Percentiles rank a stretch among this genome's conserved stretches.
Evolutionary conservation across 257 asterid species (phyloP).

Genomic region (Gentiana dahurica): DNA sequence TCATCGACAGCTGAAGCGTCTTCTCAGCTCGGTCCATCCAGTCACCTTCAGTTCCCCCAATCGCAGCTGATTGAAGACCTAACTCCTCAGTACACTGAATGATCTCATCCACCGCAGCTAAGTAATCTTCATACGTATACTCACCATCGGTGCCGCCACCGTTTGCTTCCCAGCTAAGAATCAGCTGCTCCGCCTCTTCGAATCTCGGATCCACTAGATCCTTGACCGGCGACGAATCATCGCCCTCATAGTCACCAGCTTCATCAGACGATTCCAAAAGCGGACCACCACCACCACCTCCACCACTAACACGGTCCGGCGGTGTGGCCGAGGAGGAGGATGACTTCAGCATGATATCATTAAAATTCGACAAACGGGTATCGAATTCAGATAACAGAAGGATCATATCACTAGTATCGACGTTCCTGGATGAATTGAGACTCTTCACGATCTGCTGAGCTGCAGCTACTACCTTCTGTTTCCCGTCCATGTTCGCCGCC

Average conservation of each 20-base stretch:
- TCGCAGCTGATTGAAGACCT: slow-evolving; percentile 15
- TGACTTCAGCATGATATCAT: slow-evolving; percentile 31
- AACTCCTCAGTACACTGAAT: slow-evolving; percentile 60
- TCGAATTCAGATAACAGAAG: slow-evolving; percentile 66
- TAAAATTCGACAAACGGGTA: slow-evolving; percentile 64
- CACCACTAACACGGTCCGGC: slow-evolving; percentile 1
- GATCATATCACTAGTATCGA: slow-evolving; percentile 64
- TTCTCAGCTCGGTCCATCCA: slow-evolving; percentile 63
- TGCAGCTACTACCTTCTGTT: slow-evolving; percentile 76
- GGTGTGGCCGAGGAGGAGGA: slow-evolving; percentile 7
- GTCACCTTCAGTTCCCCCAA: slow-evolving; percentile 16
- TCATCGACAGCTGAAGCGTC: slow-evolving; percentile 76
- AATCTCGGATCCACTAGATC: slow-evolving; percentile 25
- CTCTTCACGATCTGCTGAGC: slow-evolving; percentile 93
- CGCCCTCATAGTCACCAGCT: slow-evolving; percentile 2
- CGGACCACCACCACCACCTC: slow-evolving; percentile 9
- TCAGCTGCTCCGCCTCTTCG: slow-evolving; percentile 49
- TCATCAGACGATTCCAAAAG: slow-evolving; percentile 15
- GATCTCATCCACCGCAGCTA: slow-evolving; percentile 67
- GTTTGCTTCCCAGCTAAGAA: slow-evolving; percentile 21
- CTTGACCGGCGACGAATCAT: not conserved
- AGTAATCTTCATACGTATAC: slow-evolving; percentile 33
- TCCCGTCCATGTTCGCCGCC: slow-evolving; percentile 66
- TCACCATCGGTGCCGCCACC: slow-evolving; percentile 27
- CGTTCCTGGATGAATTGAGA: slow-evolving; percentile 47